Evolutionary conservation across 805 yeast genomes (phyloP), one percentile per base, ranked within the genome.

Genomic region (Komagataella mondaviorum): DNA sequence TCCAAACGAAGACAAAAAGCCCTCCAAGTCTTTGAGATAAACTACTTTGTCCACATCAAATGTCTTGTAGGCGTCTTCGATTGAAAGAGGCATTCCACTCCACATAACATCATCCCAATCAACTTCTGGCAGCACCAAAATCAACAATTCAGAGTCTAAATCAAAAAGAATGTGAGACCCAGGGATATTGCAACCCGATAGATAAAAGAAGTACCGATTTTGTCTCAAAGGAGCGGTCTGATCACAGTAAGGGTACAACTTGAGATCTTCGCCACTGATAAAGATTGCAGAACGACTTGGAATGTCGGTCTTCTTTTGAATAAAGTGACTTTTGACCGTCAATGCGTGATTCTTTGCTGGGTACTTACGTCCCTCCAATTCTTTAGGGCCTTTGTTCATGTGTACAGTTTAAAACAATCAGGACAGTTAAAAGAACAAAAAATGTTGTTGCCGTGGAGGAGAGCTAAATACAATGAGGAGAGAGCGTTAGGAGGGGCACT

Each of bases 101-200:
- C 99, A 91, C 88, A 93, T 85, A 46, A 91, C 85, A 62, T 88
- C 96, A 47, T 93, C 98, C 46, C 75, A 68, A 61, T 89, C 96
- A 45, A 91, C 73, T 51, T 85, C 77, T 1, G 98, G 97, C 50
- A 93, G 71, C 60, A 85, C 91, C 23, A 91, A 69, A 0, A 82
- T 79, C 54, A 88, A 71, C 51, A 78, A 73, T 47, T 83, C 87
- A 6, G 65, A 57, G 3, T 57, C 60, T 44, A 81, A 60, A 49
- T 78, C 71, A 61, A 77, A 91, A 20, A 85, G 67, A 1, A 88
- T 75, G 57, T 79, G 83, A 39, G 85, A 73, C 1, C 93, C 95
- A 0, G 93, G 88, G 49, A 88, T 73, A 55, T 85, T 81, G 51
- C 85, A 83, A 16, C 99, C 99, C 4, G 88, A 70, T 45, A 93